phyloP scores from a whole-genome alignment of 345 rosid genomes.

The Populus simonii region DNA sequence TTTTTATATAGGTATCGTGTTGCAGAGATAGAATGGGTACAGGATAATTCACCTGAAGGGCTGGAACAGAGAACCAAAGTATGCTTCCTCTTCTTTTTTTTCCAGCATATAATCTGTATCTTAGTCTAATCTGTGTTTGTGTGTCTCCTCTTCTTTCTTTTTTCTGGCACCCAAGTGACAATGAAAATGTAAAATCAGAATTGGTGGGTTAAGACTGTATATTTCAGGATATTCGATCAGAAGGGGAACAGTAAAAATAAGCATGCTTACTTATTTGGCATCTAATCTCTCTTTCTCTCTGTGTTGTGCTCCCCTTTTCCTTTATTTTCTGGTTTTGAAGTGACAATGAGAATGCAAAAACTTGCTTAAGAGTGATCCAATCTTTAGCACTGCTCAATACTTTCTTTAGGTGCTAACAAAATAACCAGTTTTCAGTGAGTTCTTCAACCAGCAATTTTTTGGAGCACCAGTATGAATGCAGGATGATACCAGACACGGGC shows the following conservation, averaged over 20 bases:
- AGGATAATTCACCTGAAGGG: constrained; percentile 54
- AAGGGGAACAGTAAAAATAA: too few relatives aligned
- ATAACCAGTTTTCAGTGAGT: not conserved
- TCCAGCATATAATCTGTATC: not conserved
- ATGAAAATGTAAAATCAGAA: not conserved
- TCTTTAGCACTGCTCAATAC: not conserved
- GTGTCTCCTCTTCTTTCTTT: not conserved
- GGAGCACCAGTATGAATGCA: not conserved
- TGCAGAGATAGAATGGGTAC: constrained; percentile 93
- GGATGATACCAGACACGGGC: not conserved
- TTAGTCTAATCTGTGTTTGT: not conserved
- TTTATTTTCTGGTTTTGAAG: not conserved
- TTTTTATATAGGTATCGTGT: constrained; percentile 61
- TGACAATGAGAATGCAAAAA: not conserved
- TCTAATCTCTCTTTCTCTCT: too few relatives aligned
- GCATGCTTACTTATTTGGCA: not conserved
- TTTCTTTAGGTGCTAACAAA: not conserved
- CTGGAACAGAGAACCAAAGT: constrained; percentile 51
- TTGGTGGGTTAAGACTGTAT: not conserved
- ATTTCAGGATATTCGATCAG: not conserved
- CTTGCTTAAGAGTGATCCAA: not conserved
- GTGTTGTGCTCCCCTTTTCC: too few relatives aligned
- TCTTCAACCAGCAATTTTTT: not conserved
- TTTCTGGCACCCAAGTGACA: not conserved
- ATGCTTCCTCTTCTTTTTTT: constrained; percentile 20